Base-by-base conservation (phyloP, 2,329 filamentous ascomycete species). In the Lizonia empirigonia region DNA sequence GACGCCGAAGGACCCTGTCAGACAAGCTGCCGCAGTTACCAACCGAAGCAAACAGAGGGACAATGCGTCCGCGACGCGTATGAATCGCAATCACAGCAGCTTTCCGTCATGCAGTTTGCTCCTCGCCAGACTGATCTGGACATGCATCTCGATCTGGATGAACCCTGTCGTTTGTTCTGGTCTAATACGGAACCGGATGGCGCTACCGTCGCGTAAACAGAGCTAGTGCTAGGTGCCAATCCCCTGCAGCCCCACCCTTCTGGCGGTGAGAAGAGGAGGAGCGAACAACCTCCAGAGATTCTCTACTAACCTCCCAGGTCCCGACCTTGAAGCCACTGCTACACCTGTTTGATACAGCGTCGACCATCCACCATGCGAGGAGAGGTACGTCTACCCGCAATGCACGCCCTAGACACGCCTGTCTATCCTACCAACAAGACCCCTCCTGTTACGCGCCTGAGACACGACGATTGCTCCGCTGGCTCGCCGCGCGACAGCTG, bases 331-430 rank as follows among this genome's bases (percentile, higher is more conserved):
- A 55, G 47, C 53, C 47, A 57, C 44, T 66, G 58, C 52, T 56
- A 54, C 63, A 63, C 62, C 67, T 71, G 65, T 70, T 67, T 67
- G 68, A 68, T 61, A 70, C 65, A 70, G 64, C 58, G 55, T 55
- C 56, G 45, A 46, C 59, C 48, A 63, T 59, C 39, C 68, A 74
- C 58, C 58, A 74, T 74, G 72, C 68, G 72, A 65, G 72, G 72
- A 69, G 72, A 74, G 68, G 72, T 74, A 68, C 27, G 71, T 72
- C 39, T 50, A 13, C 30, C 46, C 36, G 30, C 42, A 44, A 44
- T 48, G 48, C 15, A 23, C 12, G 35, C 30, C 39, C 29, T 33
- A 69, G 63, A 68, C 73, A 66, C 38, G 71, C 68, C 42, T 46
- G 12, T 33, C 50, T 27, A 38, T 16, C 13, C 39, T 12, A 10